A percentile compares a stretch with the other conserved stretches of the same genome.
Evolutionary conservation across 2,329 filamentous ascomycete genomes (phyloP).

Genomic region (Alternaria hordeiaustralica): DNA sequence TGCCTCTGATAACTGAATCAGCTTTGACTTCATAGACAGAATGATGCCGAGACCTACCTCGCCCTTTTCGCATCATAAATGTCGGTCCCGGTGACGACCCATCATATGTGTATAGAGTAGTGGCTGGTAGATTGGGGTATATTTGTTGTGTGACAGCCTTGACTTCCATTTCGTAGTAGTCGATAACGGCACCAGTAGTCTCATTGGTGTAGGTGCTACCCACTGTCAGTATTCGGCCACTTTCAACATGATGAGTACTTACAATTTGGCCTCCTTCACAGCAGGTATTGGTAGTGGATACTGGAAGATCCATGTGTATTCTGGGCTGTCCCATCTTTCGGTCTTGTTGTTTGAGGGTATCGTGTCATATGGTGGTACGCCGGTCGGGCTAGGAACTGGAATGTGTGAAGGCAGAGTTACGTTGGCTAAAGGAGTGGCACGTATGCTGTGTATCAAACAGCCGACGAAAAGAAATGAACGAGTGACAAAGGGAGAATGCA

Average conservation of each 20-base stretch:
- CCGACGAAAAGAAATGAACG: conserved; percentile 6
- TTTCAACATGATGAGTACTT: conserved; percentile 17
- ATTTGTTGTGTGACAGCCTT: conserved; percentile 50
- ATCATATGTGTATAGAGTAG: conserved; percentile 59
- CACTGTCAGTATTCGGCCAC: conserved; percentile 20
- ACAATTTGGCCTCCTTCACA: conserved; percentile 52
- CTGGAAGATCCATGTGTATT: conserved; percentile 49
- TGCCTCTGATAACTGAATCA: conserved; percentile 48
- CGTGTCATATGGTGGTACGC: conserved; percentile 5
- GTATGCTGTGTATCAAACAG: neutral
- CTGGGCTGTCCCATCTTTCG: conserved; percentile 42
- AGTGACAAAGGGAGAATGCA: conserved; percentile 11
- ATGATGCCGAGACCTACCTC: conserved; percentile 24
- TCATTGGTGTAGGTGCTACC: conserved; percentile 44
- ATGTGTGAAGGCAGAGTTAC: conserved; percentile 2
- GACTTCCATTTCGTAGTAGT: conserved; percentile 57
- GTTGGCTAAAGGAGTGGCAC: conserved; percentile 9
- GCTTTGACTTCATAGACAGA: neutral
- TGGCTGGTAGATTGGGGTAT: conserved; percentile 52
- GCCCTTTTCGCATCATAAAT: conserved; percentile 56
- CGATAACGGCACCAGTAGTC: conserved; percentile 47
- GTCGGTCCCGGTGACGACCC: conserved; percentile 63
- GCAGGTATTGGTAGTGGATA: conserved; percentile 56
- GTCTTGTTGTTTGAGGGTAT: conserved; percentile 5
- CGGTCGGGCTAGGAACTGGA: neutral